A percentile compares a stretch with the other conserved stretches of the same genome.
Evolutionary conservation across 371 early-diverging fungal species (phyloP).

Genomic region (Syncephalastrum monosporum): DNA sequence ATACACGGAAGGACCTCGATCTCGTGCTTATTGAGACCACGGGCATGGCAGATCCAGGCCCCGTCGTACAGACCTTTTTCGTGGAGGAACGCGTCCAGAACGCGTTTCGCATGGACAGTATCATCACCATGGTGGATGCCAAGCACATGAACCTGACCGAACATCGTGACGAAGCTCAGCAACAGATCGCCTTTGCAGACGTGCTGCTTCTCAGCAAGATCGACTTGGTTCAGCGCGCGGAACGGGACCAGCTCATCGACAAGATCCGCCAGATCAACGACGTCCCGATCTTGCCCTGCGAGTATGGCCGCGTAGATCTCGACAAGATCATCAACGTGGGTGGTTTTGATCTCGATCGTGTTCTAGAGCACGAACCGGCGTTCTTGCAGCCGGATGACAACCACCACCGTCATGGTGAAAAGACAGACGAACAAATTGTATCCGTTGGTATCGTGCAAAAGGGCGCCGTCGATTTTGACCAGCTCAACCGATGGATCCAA

Average conservation of each 20-base stretch:
- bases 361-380: constrained; percentile 30
- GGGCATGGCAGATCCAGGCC: constrained; percentile 43
- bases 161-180: constrained; percentile 16
- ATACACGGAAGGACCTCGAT: constrained; percentile 20
- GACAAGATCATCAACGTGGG: constrained; percentile 25
- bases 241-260: constrained; percentile 8
- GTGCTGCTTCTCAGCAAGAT: constrained; percentile 34
- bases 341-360: constrained; percentile 30
- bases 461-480: constrained; percentile 22
- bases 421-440: constrained; percentile 13
- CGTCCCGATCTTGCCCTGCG: constrained; percentile 19
- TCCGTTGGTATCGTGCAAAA: constrained; percentile 23
- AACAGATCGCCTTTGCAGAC: constrained; percentile 41
- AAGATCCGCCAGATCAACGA: constrained; percentile 19
- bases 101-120: constrained; percentile 28
- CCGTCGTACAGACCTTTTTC: constrained; percentile 34
- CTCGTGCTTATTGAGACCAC: constrained; percentile 37
- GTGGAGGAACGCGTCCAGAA: constrained; percentile 25
- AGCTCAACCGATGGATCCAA: constrained; percentile 29
- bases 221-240: constrained; percentile 24
- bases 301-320: constrained; percentile 21
- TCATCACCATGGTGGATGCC: constrained; percentile 39
- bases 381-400: constrained; percentile 19
- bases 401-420: constrained; percentile 13
- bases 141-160: constrained; percentile 27